Base-by-base conservation (phyloP, 352 stramenopile species). In the Globisporangium apiculatum region DNA sequence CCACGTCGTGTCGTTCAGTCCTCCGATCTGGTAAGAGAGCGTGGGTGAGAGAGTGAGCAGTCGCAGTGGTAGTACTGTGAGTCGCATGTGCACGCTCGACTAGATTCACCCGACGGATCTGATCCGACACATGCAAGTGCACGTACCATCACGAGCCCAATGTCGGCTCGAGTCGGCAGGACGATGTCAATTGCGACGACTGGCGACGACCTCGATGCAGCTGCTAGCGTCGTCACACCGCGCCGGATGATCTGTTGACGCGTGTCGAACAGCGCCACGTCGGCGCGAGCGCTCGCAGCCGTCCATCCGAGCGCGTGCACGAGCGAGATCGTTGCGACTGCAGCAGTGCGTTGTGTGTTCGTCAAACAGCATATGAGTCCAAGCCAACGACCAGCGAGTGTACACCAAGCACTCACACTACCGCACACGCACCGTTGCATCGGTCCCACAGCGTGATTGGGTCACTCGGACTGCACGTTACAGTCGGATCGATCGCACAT, bases 301-400 rank as follows among this genome's bases (percentile, higher is more conserved):
- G 24, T 40, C n/a, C 48, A 69, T 31, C 45, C 49, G 5, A 35
- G 45, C 15, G 54, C 57, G 43, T 60, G 64, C 9, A 79, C 54
- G 8, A 76, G 18, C 4, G 67, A 75, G 17, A 79, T 14, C 18
- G 68, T 61, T 1, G 66, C 68, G 53, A 75, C 71, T 76, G 58
- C 43, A 51, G 11, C 17, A 46, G 4, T 31, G 5, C 7, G n/a
- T 31, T 7, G 45, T 41, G 11, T 52, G 7, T 3, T 10, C 12
- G 14, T 31, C 24, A 31, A 3, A 3, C 24, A 31, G 24, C 24
- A 3, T 2, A 31, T 31, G 24, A 31, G 24, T 31, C 24, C 24
- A 31, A 31, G 24, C 24, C 24, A 31, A 31, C 24, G 1, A 31
- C 2, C 24, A 31, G 24, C 24, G 24, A 18, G 17, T 43, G n/a